These are phyloP conservation scores for Euphorbia schlechtendalii DNA, from an alignment of 441 rosid species.

Conservation along the genomic window DNA sequence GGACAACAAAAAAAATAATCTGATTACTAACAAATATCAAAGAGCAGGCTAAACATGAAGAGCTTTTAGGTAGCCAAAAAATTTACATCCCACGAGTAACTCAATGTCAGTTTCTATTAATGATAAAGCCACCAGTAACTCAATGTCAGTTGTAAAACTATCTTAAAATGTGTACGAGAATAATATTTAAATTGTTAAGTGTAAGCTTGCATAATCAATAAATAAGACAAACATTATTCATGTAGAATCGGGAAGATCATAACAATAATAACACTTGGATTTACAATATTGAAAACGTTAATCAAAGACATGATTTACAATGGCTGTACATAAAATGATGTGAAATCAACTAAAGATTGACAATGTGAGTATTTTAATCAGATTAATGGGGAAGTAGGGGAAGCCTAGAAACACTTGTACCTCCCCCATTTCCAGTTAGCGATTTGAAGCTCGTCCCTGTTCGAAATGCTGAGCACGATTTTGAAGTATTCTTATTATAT, in stretches of 20 bases:
- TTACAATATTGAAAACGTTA: slow-evolving; percentile 10
- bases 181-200: no score
- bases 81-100: slow-evolving; percentile 17
- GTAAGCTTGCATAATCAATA: no score
- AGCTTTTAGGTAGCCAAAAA: slow-evolving; percentile 17
- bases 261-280: neutral
- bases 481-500: slow-evolving; percentile 39
- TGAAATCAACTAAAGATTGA: slow-evolving; percentile 14
- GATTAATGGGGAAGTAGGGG: slow-evolving; percentile 67
- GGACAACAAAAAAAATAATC: slow-evolving; percentile 2
- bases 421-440: slow-evolving; percentile 25
- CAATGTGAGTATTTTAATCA: slow-evolving; percentile 6
- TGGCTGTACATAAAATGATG: slow-evolving; percentile 26
- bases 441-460: slow-evolving; percentile 21
- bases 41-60: slow-evolving; percentile 11
- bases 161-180: no score
- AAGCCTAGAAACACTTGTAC: slow-evolving; percentile 46
- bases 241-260: neutral
- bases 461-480: slow-evolving; percentile 21
- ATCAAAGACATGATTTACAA: slow-evolving; percentile 20
- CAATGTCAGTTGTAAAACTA: no score
- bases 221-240: no score
- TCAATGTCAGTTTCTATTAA: slow-evolving; percentile 16
- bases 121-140: slow-evolving; percentile 17
- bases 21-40: slow-evolving; percentile 16